Base-by-base conservation (phyloP, 208 protist species). In the Porcisia hertigi region DNA sequence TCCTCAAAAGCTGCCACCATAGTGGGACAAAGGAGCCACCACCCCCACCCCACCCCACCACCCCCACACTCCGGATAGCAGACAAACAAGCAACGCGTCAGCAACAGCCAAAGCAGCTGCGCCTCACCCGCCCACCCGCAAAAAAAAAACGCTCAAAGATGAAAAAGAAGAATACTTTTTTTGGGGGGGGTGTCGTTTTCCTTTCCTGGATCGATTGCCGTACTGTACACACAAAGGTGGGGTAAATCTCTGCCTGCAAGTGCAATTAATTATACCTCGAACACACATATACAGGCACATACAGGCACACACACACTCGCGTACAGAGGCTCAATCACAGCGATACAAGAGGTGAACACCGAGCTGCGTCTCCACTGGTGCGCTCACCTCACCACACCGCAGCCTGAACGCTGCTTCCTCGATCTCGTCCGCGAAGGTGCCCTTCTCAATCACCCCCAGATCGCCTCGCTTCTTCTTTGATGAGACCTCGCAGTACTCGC, bases 271-370 rank as follows among this genome's bases (percentile, higher is more conserved):
- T 30, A 30, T 30, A 30, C 30, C 30, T 30, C 30, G 30, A 30
- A 30, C 18, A 23, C 41, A 23, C 64, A 36, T n/a, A 11, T 20
- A n/a, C n/a, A 23, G n/a, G 64, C 43, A 6, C 6, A 30, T 30
- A 30, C 30, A 30, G 30, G 7, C 57, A 9, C 7, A 7, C 2
- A 23, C 23, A 7, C 20, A n/a, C 57, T 60, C 23, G 57, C 7
- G 57, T 9, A 23, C 25, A 5, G 60, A 30, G 11, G 53, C 60
- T 84, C 77, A 95, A 20, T 93, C 91, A 53, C 82, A 85, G 73
- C 89, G 85, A 66, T 86, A 95, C 55, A 97, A 83, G 25, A 97
- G 73, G 76, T 97, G 93, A 16, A 97, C 79, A 45, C 93, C 93
- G 25, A 96, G 80, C 45, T 84, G 80, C 16, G 91, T 96, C 66